phyloP scores from a whole-genome alignment of 768 basidiomycete genomes.

The Ephemerocybe angulata region DNA sequence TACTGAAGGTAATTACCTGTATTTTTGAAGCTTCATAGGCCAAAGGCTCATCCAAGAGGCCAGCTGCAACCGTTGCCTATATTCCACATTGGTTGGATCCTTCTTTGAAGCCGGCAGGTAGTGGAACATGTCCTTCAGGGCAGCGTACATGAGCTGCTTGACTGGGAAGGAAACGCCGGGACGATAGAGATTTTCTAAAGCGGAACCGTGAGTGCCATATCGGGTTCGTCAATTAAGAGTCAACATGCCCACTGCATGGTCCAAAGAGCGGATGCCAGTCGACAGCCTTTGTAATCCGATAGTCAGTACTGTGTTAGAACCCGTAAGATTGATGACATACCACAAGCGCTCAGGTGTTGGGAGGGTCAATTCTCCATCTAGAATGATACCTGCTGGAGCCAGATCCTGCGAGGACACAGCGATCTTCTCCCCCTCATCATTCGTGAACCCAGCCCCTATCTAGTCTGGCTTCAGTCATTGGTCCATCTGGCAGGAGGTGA shows the following conservation, averaged over 20 bases:
- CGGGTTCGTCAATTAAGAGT: neutral
- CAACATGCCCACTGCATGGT: conserved; percentile 68
- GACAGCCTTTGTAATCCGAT: conserved; percentile 52
- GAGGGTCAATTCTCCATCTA: conserved; percentile 73
- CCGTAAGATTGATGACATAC: conserved; percentile 33
- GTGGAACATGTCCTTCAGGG: conserved; percentile 68
- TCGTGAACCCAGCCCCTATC: conserved; percentile 67
- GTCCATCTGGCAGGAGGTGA: too few species aligned
- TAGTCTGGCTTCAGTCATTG: too few species aligned
- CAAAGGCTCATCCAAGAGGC: conserved; percentile 82
- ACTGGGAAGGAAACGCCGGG: conserved; percentile 52
- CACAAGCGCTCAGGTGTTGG: conserved; percentile 72
- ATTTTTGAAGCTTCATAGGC: conserved; percentile 57
- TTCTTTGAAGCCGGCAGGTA: conserved; percentile 66
- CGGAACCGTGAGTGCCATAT: neutral
- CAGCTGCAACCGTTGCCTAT: conserved; percentile 65
- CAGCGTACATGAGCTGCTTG: conserved; percentile 62
- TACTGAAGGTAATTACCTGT: conserved; percentile 36
- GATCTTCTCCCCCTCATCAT: conserved; percentile 66
- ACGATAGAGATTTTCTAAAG: conserved; percentile 60
- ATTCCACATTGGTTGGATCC: conserved; percentile 50
- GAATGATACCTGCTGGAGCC: conserved; percentile 68
- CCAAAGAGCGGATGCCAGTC: conserved; percentile 73
- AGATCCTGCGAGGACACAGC: conserved; percentile 53
- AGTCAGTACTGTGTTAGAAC: neutral